Base-by-base conservation (phyloP, 192 early-diverging fungal species). In the Phycomyces nitens region DNA sequence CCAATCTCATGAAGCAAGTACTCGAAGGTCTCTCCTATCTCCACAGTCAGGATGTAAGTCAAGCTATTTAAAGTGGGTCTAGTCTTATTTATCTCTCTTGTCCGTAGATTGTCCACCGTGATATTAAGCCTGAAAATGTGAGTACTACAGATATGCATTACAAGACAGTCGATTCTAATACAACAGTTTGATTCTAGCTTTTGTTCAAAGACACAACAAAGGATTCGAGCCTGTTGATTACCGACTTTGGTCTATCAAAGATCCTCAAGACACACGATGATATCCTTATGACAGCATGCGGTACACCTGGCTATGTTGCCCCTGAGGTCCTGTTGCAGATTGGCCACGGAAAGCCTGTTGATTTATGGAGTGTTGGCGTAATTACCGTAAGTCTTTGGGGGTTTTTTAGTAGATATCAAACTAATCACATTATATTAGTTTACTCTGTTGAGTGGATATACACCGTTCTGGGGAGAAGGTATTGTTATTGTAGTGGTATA, bases 121-220 rank as follows among this genome's bases (percentile, higher is more conserved):
- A 87, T 66, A 71, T 85, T 52, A 88, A 94, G 78, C 92, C 92
- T 11, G 92, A 94, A 68, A 94, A 94, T 65, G 64, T 88, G 61
- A 53, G 57, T 41, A 2, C 0, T 14, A 40, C 15, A 41, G 16
- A 23, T 58, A 11, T 26, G 9, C 18, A n/a, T 44, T 26, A n/a
- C 20, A 7, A 15, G n/a, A n/a, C n/a, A 1, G 22, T 20, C 40
- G 11, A 20, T 22, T 42, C 39, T 42, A 23, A 24, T 15, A 14
- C 47, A 7, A 11, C 23, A 40, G 12, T 43, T 53, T 49, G 9
- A 22, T 21, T 38, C 20, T 57, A 74, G 61, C 50, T 83, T 59
- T 64, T 83, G 15, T 77, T 89, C 56, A 56, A 60, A 38, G 74
- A 77, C 47, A 59, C 65, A 18, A 27, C 64, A 16, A 81, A 83